A percentile compares a stretch with the other conserved stretches of the same genome.
Conservation (phyloP, 176 grass and related monocot species). For the Paspalum notatum region DNA sequence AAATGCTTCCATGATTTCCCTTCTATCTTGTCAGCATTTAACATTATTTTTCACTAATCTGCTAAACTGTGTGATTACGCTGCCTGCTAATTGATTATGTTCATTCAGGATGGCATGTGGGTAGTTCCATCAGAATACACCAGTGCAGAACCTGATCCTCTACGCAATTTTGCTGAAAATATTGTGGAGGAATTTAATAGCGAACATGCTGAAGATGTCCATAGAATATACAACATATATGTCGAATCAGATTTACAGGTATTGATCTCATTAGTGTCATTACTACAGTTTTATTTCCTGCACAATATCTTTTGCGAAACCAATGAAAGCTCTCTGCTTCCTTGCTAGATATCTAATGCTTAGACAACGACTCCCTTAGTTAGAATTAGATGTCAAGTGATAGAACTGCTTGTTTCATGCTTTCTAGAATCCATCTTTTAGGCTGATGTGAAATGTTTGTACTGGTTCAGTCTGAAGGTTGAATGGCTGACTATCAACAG, state of each 20-base stretch:
- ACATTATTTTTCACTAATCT: slow-evolving; percentile 4
- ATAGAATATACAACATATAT: slow-evolving; percentile 73
- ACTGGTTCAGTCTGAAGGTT: neutral
- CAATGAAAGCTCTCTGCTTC: neutral
- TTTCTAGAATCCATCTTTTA: slow-evolving; percentile 5
- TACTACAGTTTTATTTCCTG: slow-evolving; percentile 27
- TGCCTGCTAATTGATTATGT: neutral
- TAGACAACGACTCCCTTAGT: neutral
- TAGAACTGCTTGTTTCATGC: neutral
- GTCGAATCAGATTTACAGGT: slow-evolving; percentile 88
- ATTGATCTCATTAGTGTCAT: slow-evolving; percentile 23
- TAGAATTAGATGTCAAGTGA: slow-evolving; percentile 28
- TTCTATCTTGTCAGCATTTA: neutral
- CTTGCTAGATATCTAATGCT: neutral
- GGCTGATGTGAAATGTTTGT: neutral
- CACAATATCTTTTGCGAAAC: neutral
- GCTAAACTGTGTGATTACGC: neutral
- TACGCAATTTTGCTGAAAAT: slow-evolving; percentile 81
- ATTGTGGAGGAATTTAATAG: slow-evolving; percentile 92
- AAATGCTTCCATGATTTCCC: slow-evolving; percentile 17
- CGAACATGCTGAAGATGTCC: slow-evolving; percentile 73
- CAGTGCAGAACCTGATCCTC: slow-evolving; percentile 82
- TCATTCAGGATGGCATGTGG: slow-evolving; percentile 72
- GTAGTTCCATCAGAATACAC: slow-evolving; percentile 76
- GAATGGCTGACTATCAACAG: neutral